Evolutionary conservation across 169 alveolate genomes (phyloP), one percentile per base, ranked within the genome.

Genomic region (Plasmodium blacklocki): DNA sequence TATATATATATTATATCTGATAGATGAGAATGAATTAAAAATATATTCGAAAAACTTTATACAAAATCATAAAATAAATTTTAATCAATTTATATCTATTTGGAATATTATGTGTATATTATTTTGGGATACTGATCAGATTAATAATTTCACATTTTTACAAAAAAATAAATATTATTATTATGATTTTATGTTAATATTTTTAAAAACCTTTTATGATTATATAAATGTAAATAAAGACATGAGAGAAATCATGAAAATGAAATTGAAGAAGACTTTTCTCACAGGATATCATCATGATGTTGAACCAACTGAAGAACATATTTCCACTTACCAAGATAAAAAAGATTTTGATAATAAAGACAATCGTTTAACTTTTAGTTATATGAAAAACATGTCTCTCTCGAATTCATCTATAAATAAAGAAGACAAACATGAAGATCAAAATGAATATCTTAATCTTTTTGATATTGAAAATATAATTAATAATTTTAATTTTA

Each of bases 51-150:
- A 43, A 58, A 58, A 78, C 3, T 78, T 50, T 78, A 23, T 78
- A 14, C 50, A 78, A 64, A 63, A 50, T 43, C 43, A 78, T 45
- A n/a, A 58, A 49, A 78, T 52, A n/a, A 71, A 78, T 78, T 56
- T 78, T 64, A 78, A 78, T 23, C 59, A 78, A 6, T 78, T 78
- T 78, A 78, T 78, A 26, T 78, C 89, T 19, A 78, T 78, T 0
- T 78, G 89, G 89, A 78, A 78, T 50, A 70, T 78, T 21, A 50
- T 78, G 78, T 78, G 89, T 11, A 59, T 78, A 2, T 59, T 78
- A 52, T 78, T 78, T 78, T 78, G 89, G 89, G 89, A 78, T 23
- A 78, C 89, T 12, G 67, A 78, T 5, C 39, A 78, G 58, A 78
- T 78, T 15, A 64, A 64, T 47, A 32, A 78, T 21, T 66, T 78